Conservation (phyloP, 163 green algal genomes). For the Scenedesmus sp. region DNA sequence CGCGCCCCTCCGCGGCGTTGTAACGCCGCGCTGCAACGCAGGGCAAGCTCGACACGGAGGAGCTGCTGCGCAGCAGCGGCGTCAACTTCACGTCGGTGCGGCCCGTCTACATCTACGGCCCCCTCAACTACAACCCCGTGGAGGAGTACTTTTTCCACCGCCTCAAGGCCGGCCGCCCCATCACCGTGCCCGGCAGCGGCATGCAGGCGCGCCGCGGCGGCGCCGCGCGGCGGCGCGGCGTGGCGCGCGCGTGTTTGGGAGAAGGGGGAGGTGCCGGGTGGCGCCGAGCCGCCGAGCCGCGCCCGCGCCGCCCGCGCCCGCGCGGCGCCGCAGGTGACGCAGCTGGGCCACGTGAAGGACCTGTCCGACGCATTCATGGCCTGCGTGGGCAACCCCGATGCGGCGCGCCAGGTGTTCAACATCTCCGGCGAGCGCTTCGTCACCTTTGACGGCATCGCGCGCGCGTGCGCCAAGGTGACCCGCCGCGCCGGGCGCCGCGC, state of each 20-base stretch:
- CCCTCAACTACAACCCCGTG: constrained; percentile 98
- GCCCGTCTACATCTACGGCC: constrained; percentile 98
- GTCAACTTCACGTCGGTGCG: constrained; percentile 92
- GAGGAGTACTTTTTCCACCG: constrained; percentile 96
- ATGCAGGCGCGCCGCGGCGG: constrained; percentile 58
- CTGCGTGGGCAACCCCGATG: constrained; percentile 89
- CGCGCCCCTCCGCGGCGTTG: background rate
- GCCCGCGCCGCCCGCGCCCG: too few species aligned
- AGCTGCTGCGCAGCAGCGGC: constrained; percentile 67
- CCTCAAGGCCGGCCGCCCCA: constrained; percentile 84
- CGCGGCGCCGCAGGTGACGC: constrained; percentile 77
- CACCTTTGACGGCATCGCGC: constrained; percentile 95
- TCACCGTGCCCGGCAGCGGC: constrained; percentile 85
- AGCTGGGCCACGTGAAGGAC: constrained; percentile 98
- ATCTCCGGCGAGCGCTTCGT: constrained; percentile 78
- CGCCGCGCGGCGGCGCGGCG: too few species aligned
- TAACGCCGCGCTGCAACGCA: constrained; percentile 35
- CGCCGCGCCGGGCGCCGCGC: too few species aligned
- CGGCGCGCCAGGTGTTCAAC: constrained; percentile 68
- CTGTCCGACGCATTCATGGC: constrained; percentile 89
- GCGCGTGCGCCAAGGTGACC: constrained; percentile 92
- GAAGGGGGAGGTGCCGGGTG: too few species aligned
- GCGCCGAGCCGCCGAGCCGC: background rate
- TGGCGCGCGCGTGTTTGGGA: too few species aligned
- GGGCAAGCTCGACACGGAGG: constrained; percentile 97